A percentile compares a stretch with the other conserved stretches of the same genome.
These are phyloP conservation scores for Geranium incanum DNA, from an alignment of 441 rosid species.

Conservation along the genomic window DNA sequence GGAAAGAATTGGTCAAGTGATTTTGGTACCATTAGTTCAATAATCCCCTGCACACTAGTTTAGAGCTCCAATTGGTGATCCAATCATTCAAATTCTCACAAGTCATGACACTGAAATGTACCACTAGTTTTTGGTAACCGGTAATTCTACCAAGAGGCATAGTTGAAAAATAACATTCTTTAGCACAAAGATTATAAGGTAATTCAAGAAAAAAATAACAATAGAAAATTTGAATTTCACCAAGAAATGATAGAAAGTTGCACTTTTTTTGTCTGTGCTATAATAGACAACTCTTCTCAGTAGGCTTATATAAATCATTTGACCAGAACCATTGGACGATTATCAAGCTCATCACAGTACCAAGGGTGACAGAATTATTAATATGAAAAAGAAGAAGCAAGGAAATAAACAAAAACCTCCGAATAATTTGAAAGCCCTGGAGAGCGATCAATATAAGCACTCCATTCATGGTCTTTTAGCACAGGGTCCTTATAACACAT, in stretches of 20 bases:
- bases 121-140: not conserved
- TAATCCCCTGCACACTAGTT: not conserved
- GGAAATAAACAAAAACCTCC: conserved; percentile 39
- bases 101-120: not conserved
- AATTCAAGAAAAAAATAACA: too few species aligned
- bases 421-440: conserved; percentile 86
- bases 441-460: conserved; percentile 84
- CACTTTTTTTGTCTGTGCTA: too few species aligned
- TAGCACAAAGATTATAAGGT: too few species aligned
- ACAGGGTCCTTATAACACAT: conserved; percentile 94
- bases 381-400: not conserved
- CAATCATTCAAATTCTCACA: not conserved
- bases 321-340: not conserved
- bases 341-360: not conserved
- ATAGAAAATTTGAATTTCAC: too few species aligned
- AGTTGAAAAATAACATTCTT: too few species aligned
- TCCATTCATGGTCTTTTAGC: conserved; percentile 79
- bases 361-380: not conserved
- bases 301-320: not conserved
- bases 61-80: not conserved
- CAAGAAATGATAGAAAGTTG: too few species aligned
- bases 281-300: too few species aligned
- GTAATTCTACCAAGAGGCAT: not conserved
- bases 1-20: not conserved
- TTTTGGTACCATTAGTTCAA: not conserved